These are phyloP conservation scores for Penicillium fimorum DNA, from an alignment of 495 filamentous ascomycete genomes.

Conservation along the genomic window DNA sequence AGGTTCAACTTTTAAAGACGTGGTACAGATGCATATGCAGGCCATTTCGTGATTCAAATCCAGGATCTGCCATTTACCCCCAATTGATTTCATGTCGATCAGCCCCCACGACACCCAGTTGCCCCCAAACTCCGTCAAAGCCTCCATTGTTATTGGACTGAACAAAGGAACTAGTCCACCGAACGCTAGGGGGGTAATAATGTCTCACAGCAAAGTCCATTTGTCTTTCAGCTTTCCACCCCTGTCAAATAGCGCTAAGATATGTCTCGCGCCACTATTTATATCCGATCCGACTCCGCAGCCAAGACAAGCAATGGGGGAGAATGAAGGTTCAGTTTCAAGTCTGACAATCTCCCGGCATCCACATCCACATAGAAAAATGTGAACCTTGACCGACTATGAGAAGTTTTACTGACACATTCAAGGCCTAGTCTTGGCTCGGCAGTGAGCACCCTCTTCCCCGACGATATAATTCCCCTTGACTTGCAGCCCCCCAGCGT, in stretches of 20 bases:
- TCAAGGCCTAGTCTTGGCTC: not conserved
- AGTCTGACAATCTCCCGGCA: slow-evolving; percentile 19
- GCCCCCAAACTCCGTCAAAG: slow-evolving; percentile 19
- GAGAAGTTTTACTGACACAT: not conserved
- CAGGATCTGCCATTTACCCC: slow-evolving; percentile 26
- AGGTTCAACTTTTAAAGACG: slow-evolving; percentile 2
- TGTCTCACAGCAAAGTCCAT: slow-evolving; percentile 22
- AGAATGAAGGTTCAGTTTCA: slow-evolving; percentile 7
- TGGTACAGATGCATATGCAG: slow-evolving; percentile 4
- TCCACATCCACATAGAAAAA: slow-evolving; percentile 11
- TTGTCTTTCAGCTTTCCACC: slow-evolving; percentile 8
- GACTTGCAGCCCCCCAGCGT: slow-evolving; percentile 11
- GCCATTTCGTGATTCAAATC: slow-evolving; percentile 2
- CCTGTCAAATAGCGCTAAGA: slow-evolving; percentile 22
- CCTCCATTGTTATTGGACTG: slow-evolving; percentile 18
- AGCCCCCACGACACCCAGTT: slow-evolving; percentile 15
- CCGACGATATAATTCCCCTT: slow-evolving; percentile 6
- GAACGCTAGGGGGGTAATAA: slow-evolving; percentile 25
- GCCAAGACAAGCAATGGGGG: slow-evolving; percentile 17
- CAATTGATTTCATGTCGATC: slow-evolving; percentile 23
- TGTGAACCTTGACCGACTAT: not conserved
- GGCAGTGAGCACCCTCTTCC: not conserved
- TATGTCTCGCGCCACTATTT: slow-evolving; percentile 22
- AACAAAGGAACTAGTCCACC: slow-evolving; percentile 4
- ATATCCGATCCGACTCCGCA: slow-evolving; percentile 24